Conservation (phyloP, 768 basidiomycete species). For the Russula brevipes region DNA sequence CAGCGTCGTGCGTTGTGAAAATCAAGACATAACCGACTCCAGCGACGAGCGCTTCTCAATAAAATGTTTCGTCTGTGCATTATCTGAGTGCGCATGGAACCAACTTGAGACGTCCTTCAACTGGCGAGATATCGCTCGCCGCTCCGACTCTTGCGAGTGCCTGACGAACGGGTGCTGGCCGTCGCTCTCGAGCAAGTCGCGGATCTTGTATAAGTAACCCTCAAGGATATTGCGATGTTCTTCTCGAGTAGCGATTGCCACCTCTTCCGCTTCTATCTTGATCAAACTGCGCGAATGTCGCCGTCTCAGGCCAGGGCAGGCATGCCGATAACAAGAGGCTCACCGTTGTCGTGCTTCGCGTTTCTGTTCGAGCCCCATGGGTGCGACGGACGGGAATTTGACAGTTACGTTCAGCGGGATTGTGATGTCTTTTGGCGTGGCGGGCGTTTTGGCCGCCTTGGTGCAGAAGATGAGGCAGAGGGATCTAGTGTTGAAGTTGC, state of each 20-base stretch:
- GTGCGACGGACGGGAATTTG: conserved; percentile 61
- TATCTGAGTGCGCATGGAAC: conserved; percentile 80
- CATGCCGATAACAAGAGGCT: conserved; percentile 24
- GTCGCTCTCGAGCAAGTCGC: conserved; percentile 72
- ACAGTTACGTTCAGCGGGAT: conserved; percentile 61
- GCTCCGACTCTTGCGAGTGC: conserved; percentile 72
- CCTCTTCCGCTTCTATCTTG: conserved; percentile 72
- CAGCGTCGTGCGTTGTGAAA: background rate
- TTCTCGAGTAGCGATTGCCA: conserved; percentile 69
- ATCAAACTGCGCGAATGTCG: conserved; percentile 51
- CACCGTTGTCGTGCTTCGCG: conserved; percentile 66
- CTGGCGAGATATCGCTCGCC: conserved; percentile 56
- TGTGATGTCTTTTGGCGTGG: conserved; percentile 49
- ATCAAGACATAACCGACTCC: conserved; percentile 57
- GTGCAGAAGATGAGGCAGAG: conserved; percentile 29
- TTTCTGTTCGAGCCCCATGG: conserved; percentile 77
- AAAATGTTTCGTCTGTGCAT: conserved; percentile 71
- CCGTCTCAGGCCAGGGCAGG: background rate
- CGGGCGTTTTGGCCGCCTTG: conserved; percentile 27
- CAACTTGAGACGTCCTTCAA: conserved; percentile 74
- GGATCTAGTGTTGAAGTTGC: conserved; percentile 37
- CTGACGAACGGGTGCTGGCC: conserved; percentile 72
- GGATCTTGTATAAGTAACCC: conserved; percentile 86
- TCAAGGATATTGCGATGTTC: conserved; percentile 91
- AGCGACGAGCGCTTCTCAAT: conserved; percentile 70